Percentiles rank a stretch among this genome's conserved stretches.
Evolutionary conservation across 2,329 filamentous ascomycete genomes (phyloP).

Genomic region (Phyllachora maydis): DNA sequence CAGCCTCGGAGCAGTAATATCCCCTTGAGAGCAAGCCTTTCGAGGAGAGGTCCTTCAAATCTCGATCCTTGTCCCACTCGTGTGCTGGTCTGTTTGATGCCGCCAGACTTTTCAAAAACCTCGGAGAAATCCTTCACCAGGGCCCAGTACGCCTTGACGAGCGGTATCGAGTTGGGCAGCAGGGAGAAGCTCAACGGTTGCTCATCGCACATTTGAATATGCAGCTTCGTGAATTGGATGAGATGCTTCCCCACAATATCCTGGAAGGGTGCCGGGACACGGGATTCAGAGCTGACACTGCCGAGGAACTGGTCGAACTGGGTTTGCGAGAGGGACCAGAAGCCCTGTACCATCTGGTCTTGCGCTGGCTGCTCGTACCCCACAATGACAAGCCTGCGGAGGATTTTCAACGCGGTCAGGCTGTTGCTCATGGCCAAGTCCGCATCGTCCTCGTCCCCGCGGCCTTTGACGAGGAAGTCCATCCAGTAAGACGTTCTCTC

Average conservation of each 20-base stretch:
- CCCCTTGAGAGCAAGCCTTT: conserved; percentile 67
- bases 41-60: conserved; percentile 42
- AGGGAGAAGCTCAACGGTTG: conserved; percentile 71
- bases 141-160: conserved; percentile 72
- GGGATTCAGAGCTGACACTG: conserved; percentile 35
- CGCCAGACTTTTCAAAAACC: conserved; percentile 42
- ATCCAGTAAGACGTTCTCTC: conserved; percentile 53
- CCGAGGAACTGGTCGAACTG: conserved; percentile 61
- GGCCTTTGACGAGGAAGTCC: conserved; percentile 32
- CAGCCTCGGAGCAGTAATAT: conserved; percentile 67
- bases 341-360: conserved; percentile 52
- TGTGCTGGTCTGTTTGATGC: conserved; percentile 23
- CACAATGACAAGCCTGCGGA: conserved; percentile 58
- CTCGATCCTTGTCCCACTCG: conserved; percentile 23
- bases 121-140: conserved; percentile 60
- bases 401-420: conserved; percentile 54
- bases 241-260: conserved; percentile 65
- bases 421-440: conserved; percentile 55
- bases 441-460: conserved; percentile 35
- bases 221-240: conserved; percentile 78
- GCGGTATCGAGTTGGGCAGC: conserved; percentile 56
- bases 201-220: conserved; percentile 61
- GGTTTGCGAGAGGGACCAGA: conserved; percentile 61
- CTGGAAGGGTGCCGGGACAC: conserved; percentile 29
- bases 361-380: conserved; percentile 73